Base-by-base conservation (phyloP, 2,329 filamentous ascomycete species). In the Diplodia corticola region DNA sequence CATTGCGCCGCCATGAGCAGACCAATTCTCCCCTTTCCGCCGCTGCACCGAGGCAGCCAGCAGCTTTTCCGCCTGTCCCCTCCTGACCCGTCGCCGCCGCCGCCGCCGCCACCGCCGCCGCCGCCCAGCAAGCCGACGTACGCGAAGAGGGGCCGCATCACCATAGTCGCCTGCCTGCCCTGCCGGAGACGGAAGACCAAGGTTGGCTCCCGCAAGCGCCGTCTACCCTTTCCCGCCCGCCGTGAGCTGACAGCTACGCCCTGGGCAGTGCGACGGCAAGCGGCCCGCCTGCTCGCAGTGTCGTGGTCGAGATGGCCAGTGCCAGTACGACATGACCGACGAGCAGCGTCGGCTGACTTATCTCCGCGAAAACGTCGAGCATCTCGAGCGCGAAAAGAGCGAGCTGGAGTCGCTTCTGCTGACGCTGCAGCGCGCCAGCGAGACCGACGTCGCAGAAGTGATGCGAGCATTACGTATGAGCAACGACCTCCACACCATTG, bases 1-100 rank as follows among this genome's bases (percentile, higher is more conserved):
- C 59, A 28, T 51, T 92, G 77, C 84, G 89, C 50, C 53, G 54
- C 53, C 37, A 68, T 67, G 64, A 68, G 64, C 61, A 63, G 57
- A 26, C 67, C 67, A 33, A 66, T 68, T 30, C 64, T 68, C 26
- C 67, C 67, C 7, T 57, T 68, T 12, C 67, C 67, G 15, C 51
- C 63, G n/a, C 12, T 24, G 17, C 30, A 55, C 28, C 48, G 28
- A n/a, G 49, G 37, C 35, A 28, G 26, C 50, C 63, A 54, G 35
- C 57, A 49, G 57, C 57, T 44, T 5, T 61, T 61, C 40, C 33
- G 37, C 15, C 33, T 53, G 60, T 53, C 46, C 20, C 65, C 59
- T 24, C 48, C 57, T 64, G 59, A 50, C 13, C 65, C 50, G 20
- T 50, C 63, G 15, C 63, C 63, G 22, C 64, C 64, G 30, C 53